Base-by-base conservation (phyloP, 2,329 filamentous ascomycete species). In the Diaporthe ampelina region DNA sequence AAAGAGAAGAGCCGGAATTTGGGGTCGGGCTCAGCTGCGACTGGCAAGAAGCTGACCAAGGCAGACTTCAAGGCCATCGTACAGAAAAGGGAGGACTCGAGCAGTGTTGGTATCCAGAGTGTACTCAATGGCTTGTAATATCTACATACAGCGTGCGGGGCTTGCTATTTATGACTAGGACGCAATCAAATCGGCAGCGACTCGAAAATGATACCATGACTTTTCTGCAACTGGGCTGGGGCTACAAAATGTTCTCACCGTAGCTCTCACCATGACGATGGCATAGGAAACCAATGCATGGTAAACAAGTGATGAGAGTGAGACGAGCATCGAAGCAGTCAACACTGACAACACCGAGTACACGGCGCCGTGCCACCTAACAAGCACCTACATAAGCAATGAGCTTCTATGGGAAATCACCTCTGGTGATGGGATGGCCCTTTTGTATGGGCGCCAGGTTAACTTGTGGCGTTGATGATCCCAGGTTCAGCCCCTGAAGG, bases 61-160 rank as follows among this genome's bases (percentile, higher is more conserved):
- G 87, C 90, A 32, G 93, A 94, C 80, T 92, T 98, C 81, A 93
- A 94, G 84, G 92, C 93, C 1, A 98, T 96, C 88, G 92, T 98
- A 75, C 88, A 94, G 81, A 92, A 91, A 84, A 89, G 96, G 76
- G 96, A 98, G 81, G 96, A 98, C 84, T 93, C 92, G 37, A 91
- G 91, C 75, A 95, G 90, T 77, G 90, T 93, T 29, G 95, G 94
- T 0, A 94, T 98, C 79, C 95, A 97, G 85, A 91, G 93, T 81
- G 94, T 97, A 68, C 85, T 98, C 80, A 92, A 91, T 78, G 88
- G 90, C 68, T 81, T 95, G 77, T 89, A 76, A 80, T 58, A 9
- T 43, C 24, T 73, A 37, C 71, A 15, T 10, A 37, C 26, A 37
- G 40, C 40, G 48, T 40, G 32, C 26, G 26, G 4, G 37, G 54